Conservation (phyloP, 2,329 filamentous ascomycete genomes). For the Trichoderma citrinoviride region DNA sequence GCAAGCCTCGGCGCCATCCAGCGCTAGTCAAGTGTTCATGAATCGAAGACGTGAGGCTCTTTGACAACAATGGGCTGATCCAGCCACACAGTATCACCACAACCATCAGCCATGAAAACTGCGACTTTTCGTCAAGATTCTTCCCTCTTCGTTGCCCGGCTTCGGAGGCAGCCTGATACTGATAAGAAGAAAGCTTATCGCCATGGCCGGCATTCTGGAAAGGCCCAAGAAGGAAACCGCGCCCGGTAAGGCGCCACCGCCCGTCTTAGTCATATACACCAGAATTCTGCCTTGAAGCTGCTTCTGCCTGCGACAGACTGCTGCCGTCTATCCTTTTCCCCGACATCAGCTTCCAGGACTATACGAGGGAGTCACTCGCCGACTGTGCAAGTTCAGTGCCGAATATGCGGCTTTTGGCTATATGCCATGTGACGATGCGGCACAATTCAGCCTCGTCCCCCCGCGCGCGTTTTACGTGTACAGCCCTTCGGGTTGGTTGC, state of each 20-base stretch:
- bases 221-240: background rate
- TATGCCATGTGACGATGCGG: no score
- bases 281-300: background rate
- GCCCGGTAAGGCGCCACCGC: constrained; percentile 2
- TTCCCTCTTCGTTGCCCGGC: background rate
- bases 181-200: constrained; percentile 1
- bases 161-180: constrained; percentile 5
- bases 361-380: no score
- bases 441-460: constrained; percentile 1
- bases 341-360: no score
- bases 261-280: background rate
- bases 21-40: background rate
- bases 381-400: no score
- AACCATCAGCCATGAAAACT: background rate
- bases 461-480: background rate
- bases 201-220: constrained; percentile 11
- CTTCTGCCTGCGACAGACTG: no score
- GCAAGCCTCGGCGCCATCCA: background rate
- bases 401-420: no score
- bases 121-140: background rate
- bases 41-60: background rate
- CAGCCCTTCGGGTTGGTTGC: background rate
- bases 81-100: background rate
- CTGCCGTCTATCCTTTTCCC: no score
- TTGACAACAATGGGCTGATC: background rate